These are phyloP conservation scores for Naganishia friedmannii DNA, from an alignment of 768 basidiomycete genomes.

Conservation along the genomic window DNA sequence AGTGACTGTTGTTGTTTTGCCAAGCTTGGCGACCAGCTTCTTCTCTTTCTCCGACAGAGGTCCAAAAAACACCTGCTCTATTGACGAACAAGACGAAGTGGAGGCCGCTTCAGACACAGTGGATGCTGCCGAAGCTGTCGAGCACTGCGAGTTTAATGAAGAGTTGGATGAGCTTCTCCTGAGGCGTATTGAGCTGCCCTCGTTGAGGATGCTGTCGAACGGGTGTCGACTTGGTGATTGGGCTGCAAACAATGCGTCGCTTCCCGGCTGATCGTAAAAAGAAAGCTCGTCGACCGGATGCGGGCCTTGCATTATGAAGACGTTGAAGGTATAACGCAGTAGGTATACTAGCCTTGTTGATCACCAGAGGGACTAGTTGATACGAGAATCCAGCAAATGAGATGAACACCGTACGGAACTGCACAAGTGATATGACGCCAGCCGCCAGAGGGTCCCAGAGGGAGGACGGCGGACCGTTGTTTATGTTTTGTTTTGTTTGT, in stretches of 20 bases:
- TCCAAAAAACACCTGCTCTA: constrained; percentile 29
- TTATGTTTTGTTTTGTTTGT: constrained; percentile 4
- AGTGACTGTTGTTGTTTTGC: background rate
- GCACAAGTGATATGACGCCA: constrained; percentile 9
- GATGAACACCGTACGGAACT: background rate
- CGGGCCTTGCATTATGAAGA: background rate
- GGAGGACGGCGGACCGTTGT: background rate
- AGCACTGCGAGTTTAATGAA: constrained; percentile 9
- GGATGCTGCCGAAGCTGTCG: background rate
- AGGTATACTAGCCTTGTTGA: constrained; percentile 15
- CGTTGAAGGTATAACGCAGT: background rate
- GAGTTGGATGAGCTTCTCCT: constrained; percentile 13
- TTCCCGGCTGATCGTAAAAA: constrained; percentile 29
- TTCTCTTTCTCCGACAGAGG: constrained; percentile 21
- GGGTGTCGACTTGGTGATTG: constrained; percentile 6
- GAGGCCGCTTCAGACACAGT: constrained; percentile 12
- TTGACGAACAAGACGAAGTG: constrained; percentile 25
- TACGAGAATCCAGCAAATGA: background rate
- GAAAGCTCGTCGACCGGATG: constrained; percentile 18
- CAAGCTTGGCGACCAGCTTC: constrained; percentile 23
- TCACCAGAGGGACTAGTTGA: background rate
- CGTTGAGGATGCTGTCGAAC: background rate
- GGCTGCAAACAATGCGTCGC: constrained; percentile 15
- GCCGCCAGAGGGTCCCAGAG: background rate
- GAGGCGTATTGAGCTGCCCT: background rate